Conservation (phyloP, 2,329 filamentous ascomycete genomes). For the Stagonosporopsis chrysanthemi region DNA sequence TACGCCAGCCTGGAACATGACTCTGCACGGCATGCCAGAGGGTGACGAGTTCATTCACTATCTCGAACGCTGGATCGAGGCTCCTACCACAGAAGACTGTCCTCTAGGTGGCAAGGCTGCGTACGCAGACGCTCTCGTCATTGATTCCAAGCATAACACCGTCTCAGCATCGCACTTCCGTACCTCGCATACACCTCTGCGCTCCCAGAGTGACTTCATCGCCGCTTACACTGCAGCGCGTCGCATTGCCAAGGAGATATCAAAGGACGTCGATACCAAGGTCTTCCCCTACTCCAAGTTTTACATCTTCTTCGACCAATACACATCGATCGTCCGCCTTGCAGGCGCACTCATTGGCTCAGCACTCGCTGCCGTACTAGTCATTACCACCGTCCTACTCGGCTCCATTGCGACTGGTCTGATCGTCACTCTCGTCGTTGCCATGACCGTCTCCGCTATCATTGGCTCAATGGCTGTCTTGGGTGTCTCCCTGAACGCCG, state of each 20-base stretch:
- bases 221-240: conserved; percentile 86
- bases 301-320: conserved; percentile 99
- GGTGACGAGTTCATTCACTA: conserved; percentile 90
- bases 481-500: conserved; percentile 89
- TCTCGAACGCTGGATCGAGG: conserved; percentile 79
- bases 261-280: conserved; percentile 73
- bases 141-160: conserved; percentile 71
- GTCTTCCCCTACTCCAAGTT: conserved; percentile 98
- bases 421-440: conserved; percentile 83
- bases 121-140: conserved; percentile 83
- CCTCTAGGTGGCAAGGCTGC: conserved; percentile 87
- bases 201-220: conserved; percentile 92
- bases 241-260: conserved; percentile 82
- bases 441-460: conserved; percentile 94
- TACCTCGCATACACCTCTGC: conserved; percentile 84
- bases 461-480: conserved; percentile 93
- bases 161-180: conserved; percentile 90
- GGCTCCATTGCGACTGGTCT: conserved; percentile 83
- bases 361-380: conserved; percentile 83
- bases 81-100: conserved; percentile 83
- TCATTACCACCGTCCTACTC: conserved; percentile 79
- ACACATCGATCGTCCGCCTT: conserved; percentile 81
- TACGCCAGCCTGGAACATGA: conserved; percentile 85
- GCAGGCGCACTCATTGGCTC: conserved; percentile 81
- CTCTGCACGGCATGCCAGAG: conserved; percentile 89